Evolutionary conservation across 2,329 filamentous ascomycete species (phyloP), one percentile per base, ranked within the genome.

Genomic region (Diaporthe eres): DNA sequence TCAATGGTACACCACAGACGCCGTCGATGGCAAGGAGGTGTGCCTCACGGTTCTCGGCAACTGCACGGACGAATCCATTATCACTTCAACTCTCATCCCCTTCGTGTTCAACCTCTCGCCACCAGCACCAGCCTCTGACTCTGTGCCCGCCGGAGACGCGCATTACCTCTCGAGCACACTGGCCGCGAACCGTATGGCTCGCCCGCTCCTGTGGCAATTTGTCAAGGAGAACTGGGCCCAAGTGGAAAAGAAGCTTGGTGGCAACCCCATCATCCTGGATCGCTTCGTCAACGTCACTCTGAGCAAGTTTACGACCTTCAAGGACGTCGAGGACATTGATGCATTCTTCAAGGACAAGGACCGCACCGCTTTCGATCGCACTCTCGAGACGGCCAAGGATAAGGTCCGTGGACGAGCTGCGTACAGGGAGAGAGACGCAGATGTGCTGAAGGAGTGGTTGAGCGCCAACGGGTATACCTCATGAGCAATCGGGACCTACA

Each of bases 11-110:
- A 92, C 88, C 70, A 97, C 95, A 17, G 93, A 93, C 71, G 95
- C 95, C 10, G 92, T 98, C 51, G 97, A 98, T 81, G 96, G 95
- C 80, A 97, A 96, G 85, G 95, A 98, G 79, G 94, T 98, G 78
- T 94, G 92, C 79, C 90, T 98, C 4, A 88, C 90, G 51, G 91
- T 94, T 5, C 89, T 99, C 60, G 95, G 95, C 47, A 91, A 92
- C 53, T 92, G 94, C 28, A 92, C 93, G 80, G 91, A 95, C 74
- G 82, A 85, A 15, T 90, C 92, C 13, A 87, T 98, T 42, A 92
- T 97, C 60, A 86, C 89, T 74, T 85, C 85, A 85, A 93, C 81
- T 88, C 92, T 89, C 82, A 94, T 88, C 80, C 93, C 85, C 90
- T 98, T 96, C 85, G 93, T 98, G 84, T 96, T 95, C 79, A 93